phyloP scores from a whole-genome alignment of 202 grass and related monocot genomes.

The Zizania palustris region DNA sequence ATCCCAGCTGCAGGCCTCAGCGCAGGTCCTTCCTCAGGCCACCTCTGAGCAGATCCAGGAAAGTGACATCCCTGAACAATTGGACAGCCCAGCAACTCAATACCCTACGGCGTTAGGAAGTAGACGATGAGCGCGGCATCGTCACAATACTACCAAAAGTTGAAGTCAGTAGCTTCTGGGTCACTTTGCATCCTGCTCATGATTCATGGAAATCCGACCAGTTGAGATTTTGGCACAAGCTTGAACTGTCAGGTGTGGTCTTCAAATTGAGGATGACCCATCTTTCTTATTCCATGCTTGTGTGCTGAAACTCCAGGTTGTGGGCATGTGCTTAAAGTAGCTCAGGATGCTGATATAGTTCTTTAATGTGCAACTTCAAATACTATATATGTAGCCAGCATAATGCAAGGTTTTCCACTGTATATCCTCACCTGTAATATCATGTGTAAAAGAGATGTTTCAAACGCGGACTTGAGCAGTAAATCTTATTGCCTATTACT shows the following conservation, averaged over 20 bases:
- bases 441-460: conserved; percentile 26
- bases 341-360: conserved; percentile 31
- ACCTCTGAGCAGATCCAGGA: conserved; percentile 45
- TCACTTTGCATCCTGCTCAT: conserved; percentile 2
- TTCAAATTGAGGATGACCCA: background rate
- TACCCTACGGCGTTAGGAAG: conserved; percentile 35
- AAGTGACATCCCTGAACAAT: conserved; percentile 40
- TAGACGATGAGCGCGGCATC: background rate
- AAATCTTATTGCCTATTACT: background rate
- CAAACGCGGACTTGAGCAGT: conserved; percentile 17
- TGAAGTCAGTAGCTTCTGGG: background rate
- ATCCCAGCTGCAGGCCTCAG: conserved; percentile 34
- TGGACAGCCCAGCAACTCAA: conserved; percentile 47
- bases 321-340: conserved; percentile 6
- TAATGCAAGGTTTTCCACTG: conserved; percentile 24
- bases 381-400: background rate
- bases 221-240: background rate
- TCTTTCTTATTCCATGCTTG: background rate
- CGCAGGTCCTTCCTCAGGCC: conserved; percentile 20
- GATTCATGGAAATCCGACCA: background rate
- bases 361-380: conserved; percentile 17
- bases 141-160: background rate
- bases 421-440: conserved; percentile 29
- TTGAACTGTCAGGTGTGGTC: background rate
- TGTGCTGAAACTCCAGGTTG: conserved; percentile 33